phyloP scores from a whole-genome alignment of 108 stramenopile genomes.

The Nitzschia sp. region DNA sequence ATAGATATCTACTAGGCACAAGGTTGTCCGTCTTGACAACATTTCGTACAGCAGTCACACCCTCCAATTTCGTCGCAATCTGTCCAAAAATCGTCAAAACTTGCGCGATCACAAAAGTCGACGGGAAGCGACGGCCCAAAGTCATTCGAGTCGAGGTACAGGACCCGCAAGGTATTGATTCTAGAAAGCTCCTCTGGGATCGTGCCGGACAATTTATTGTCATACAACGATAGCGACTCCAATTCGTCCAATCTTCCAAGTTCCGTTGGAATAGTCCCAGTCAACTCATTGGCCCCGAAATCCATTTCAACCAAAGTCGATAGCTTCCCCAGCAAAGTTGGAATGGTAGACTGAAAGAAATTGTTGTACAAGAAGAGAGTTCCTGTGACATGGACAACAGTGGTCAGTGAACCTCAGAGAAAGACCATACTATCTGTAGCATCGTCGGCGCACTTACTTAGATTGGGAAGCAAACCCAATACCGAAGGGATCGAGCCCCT shows the following conservation, averaged over 20 bases:
- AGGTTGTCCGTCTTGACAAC: neutral
- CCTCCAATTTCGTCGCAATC: conserved; percentile 25
- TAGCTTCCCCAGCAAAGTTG: conserved; percentile 7
- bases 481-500: conserved; percentile 32
- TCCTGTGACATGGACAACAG: neutral
- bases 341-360: conserved; percentile 1
- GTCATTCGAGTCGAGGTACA: conserved; percentile 8
- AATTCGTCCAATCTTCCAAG: conserved; percentile 5
- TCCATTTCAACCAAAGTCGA: neutral
- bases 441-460: conserved; percentile 20
- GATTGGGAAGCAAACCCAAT: conserved; percentile 24
- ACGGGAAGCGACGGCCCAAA: conserved; percentile 2
- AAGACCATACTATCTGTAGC: too few species aligned
- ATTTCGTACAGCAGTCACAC: conserved; percentile 22
- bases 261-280: conserved; percentile 9
- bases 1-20: neutral
- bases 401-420: too few species aligned
- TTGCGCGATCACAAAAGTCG: neutral
- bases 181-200: conserved; percentile 53
- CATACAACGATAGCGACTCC: neutral
- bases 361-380: conserved; percentile 16
- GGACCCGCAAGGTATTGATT: conserved; percentile 22
- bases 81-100: conserved; percentile 21
- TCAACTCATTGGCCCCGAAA: conserved; percentile 14
- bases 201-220: conserved; percentile 15